These are phyloP conservation scores for Allium cepa DNA, from an alignment of 106 monocot genomes.

Conservation along the genomic window DNA sequence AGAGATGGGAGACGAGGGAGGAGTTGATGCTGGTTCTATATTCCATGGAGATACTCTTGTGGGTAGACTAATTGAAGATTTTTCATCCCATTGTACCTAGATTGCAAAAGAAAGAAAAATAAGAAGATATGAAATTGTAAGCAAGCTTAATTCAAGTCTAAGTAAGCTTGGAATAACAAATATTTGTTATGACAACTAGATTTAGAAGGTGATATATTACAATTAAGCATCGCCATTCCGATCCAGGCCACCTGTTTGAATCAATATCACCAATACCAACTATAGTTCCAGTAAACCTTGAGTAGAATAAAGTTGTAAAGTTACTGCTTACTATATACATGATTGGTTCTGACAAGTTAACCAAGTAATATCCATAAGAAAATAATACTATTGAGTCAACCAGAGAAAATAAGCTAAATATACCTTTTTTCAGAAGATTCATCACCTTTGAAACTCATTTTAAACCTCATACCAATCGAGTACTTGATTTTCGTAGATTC, in stretches of 20 bases:
- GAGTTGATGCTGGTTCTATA: constrained; percentile 63
- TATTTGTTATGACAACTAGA: no score
- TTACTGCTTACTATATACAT: not conserved
- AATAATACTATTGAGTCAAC: no score
- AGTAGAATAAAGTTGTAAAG: not conserved
- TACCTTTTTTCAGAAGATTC: constrained; percentile 88
- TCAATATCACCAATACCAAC: constrained; percentile 58
- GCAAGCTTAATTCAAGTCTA: not conserved
- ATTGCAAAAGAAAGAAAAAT: not conserved
- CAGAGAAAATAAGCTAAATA: not conserved
- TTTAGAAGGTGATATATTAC: not conserved
- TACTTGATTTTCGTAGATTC: constrained; percentile 63
- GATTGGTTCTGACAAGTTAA: no score
- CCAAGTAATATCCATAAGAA: not conserved
- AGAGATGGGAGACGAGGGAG: constrained; percentile 52
- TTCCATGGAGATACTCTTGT: constrained; percentile 93
- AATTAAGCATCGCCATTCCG: constrained; percentile 82
- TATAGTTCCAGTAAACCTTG: constrained; percentile 74
- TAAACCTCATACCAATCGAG: constrained; percentile 62
- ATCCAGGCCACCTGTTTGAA: constrained; percentile 46
- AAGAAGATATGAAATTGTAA: not conserved
- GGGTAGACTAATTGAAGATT: constrained; percentile 57
- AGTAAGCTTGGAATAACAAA: no score
- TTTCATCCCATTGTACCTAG: constrained; percentile 85
- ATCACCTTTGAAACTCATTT: constrained; percentile 92